Evolutionary conservation across 2,329 filamentous ascomycete genomes (phyloP), one percentile per base, ranked within the genome.

Genomic region (Lachnellula subtilissima): DNA sequence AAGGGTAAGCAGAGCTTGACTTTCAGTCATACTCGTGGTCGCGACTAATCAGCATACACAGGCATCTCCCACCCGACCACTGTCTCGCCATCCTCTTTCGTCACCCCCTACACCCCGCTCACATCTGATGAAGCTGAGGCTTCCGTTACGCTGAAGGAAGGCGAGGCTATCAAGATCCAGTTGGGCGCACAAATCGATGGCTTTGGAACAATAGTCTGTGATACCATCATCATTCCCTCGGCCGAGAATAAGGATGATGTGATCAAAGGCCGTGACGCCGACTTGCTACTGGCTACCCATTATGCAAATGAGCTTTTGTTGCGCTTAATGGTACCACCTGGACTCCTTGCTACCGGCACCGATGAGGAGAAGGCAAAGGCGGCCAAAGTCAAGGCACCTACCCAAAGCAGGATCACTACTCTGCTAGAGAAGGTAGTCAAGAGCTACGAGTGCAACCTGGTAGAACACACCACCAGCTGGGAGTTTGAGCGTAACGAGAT

Each of bases 381-480:
- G 50, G 82, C 89, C 15, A 78, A 88, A 6, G 83, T 85, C 74
- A 97, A 96, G 79, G 77, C 91, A 53, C 88, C 88, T 55, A 89
- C 88, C 51, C 93, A 97, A 76, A 77, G 83, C 69, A 87, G 91
- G 76, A 97, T 99, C 69, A 94, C 88, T 62, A 80, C 82, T 67
- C 78, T 97, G 61, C 78, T 99, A 50, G 91, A 97, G 76, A 97
- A 94, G 82, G 84, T 97, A 47, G 89, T 86, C 71, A 91, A 95
- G 78, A 81, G 84, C 66, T 99, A 95, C 75, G 92, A 90, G 60
- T 92, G 89, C 81, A 95, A 87, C 73, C 78, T 97, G 25, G 91
- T 99, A 55, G 94, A 99, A 83, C 96, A 92, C 81, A 99, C 94
- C 61, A 99, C 94, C 45, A 96, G 90, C 70, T 99, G 94, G 92